A percentile compares a stretch with the other conserved stretches of the same genome.
Evolutionary conservation across 768 basidiomycete species (phyloP).

Genomic region (Boletus bicolor): DNA sequence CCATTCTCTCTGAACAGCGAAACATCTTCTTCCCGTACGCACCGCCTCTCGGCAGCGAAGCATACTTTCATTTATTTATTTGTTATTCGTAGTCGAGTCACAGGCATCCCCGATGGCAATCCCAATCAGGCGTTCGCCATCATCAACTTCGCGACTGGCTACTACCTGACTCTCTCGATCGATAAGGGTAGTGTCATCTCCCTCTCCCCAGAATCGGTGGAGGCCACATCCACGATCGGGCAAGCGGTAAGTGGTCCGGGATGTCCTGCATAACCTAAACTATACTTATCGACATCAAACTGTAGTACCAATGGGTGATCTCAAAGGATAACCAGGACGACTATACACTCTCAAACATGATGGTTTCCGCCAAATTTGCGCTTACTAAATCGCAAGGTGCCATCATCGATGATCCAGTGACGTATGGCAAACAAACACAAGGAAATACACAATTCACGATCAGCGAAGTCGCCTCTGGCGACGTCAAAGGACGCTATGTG

Average conservation of each 20-base stretch:
- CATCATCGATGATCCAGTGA: background rate
- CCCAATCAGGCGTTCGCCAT: background rate
- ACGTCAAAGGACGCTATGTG: conserved; percentile 4
- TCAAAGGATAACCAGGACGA: background rate
- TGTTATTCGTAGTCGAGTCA: background rate
- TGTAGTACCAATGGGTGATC: conserved; percentile 12
- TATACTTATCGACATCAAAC: background rate
- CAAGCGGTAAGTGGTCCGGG: background rate
- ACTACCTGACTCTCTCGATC: conserved; percentile 8
- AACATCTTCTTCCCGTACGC: conserved; percentile 6
- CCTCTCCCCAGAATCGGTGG: conserved; percentile 1
- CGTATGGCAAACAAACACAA: background rate
- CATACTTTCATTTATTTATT: background rate
- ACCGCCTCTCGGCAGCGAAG: too few relatives aligned
- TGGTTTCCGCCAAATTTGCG: background rate
- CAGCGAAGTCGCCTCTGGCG: background rate
- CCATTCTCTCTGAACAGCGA: conserved; percentile 2
- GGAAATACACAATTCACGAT: conserved; percentile 5
- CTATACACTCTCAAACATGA: conserved; percentile 7
- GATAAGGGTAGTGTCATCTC: background rate
- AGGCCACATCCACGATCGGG: background rate
- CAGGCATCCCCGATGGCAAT: background rate
- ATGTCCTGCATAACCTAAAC: background rate
- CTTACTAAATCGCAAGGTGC: background rate
- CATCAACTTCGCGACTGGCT: conserved; percentile 9